Conservation (phyloP, 2,329 filamentous ascomycete genomes). For the Setomelanomma holmii region DNA sequence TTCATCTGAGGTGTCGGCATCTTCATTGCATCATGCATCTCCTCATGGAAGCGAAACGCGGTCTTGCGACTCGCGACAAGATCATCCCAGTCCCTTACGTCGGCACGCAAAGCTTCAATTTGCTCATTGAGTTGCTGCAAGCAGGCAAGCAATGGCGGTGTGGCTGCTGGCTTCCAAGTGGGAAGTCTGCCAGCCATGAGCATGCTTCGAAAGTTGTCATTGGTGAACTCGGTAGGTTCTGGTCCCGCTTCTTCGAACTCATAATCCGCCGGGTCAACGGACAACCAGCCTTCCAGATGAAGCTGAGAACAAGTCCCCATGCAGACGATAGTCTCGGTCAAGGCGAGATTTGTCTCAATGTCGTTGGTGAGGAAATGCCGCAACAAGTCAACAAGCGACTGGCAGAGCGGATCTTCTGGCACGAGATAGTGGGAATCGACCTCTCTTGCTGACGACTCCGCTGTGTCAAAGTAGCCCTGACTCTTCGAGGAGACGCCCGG, state of each 20-base stretch:
- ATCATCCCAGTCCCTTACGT: constrained; percentile 56
- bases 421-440: constrained; percentile 66
- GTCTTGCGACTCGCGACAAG: constrained; percentile 58
- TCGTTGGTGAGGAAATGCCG: constrained; percentile 87
- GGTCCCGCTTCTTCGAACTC: constrained; percentile 36
- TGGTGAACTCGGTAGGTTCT: constrained; percentile 33
- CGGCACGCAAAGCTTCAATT: constrained; percentile 51
- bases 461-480: constrained; percentile 53
- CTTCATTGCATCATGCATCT: constrained; percentile 51
- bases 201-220: constrained; percentile 40
- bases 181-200: constrained; percentile 46
- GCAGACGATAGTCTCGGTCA: constrained; percentile 84
- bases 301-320: constrained; percentile 86
- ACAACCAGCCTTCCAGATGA: constrained; percentile 87
- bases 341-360: constrained; percentile 85
- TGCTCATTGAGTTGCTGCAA: constrained; percentile 53
- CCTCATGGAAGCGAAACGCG: constrained; percentile 57
- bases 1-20: constrained; percentile 37
- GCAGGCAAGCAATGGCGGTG: constrained; percentile 52
- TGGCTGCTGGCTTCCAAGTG: constrained; percentile 43
- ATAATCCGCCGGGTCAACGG: constrained; percentile 68
- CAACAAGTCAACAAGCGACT: constrained; percentile 65
- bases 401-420: constrained; percentile 66
- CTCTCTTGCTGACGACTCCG: constrained; percentile 64
- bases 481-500: constrained; percentile 65